Base-by-base conservation (phyloP, 1,284 basidiomycete genomes). In the Puccinia coronata region DNA sequence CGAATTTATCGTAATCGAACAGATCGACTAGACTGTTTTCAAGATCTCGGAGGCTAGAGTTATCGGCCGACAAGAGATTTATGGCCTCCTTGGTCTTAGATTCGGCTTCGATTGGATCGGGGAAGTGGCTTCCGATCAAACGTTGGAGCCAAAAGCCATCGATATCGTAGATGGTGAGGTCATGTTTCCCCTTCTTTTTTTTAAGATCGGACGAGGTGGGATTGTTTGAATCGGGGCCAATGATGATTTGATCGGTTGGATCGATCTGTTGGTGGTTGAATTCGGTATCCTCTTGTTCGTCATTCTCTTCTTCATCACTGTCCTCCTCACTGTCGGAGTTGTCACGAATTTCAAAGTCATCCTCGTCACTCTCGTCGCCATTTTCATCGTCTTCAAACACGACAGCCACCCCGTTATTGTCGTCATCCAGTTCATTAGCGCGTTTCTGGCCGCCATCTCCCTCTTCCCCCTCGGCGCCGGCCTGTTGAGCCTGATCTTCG, bases 81-180 rank as follows among this genome's bases (percentile, higher is more conserved):
- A 99, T 91, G 0, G 96, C 94, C 16, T 91, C 88, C 0, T 92
- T 88, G 0, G 97, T 93, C 86, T 99, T 96, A 86, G 95, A 93
- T 82, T 94, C 92, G 0, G 95, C 93, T 43, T 96, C 96, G 84
- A 96, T 92, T 0, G 95, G 94, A 86, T 99, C 97, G 3, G 95
- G 90, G 85, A 98, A 98, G 49, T 94, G 90, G 85, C 93, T 91
- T 0, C 93, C 91, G 82, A 99, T 91, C 82, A 96, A 92, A 4
- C 96, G 92, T 86, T 99, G 97, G 0, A 99, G 93, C 95, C 96
- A 99, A 90, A 98, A 99, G 47, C 92, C 96, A 86, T 99, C 96
- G 84, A 99, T 92, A 69, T 93, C 90, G 84, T 96, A 94, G 0
- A 95, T 95, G 0, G 93, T 92, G 63, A 99, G 91, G 31, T 81